Evolutionary conservation across 179 eudicot species (phyloP), one percentile per base, ranked within the genome.

Genomic region (Vitellaria paradoxa): DNA sequence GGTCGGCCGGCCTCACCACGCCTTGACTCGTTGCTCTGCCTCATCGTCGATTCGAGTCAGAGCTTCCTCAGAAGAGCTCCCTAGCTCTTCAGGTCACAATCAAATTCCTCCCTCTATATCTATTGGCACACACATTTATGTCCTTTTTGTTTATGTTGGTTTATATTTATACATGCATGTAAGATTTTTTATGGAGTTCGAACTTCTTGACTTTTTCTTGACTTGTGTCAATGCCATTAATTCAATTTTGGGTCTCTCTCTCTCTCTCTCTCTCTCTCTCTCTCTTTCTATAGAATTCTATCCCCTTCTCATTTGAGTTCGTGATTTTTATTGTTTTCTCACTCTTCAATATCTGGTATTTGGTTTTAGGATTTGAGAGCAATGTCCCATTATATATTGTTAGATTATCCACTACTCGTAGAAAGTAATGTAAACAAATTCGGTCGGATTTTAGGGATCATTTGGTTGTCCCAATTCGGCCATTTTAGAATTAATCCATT

Each of bases 41-140:
- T 37, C 57, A 13, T n/a, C 68, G 20, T 5, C 65, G 14, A 70
- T 9, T 63, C 85, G 78, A 49, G 63, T 76, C 81, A 68, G 67
- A 55, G 82, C 76, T 59, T 77, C 60, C 15, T 78, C 90, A 0
- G 77, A 76, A 60, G 85, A 82, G 0, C 76, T 62, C 56, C 84
- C 83, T 46, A 81, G 83, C 61, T 79, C 90, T 76, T 78, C 89
- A 86, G 89, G 94, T 90, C 13, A 3, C 40, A 15, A 15, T 72
- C 47, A 21, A 49, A 20, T 66, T 20, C 46, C 53, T 75, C 45
- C 15, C 3, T 63, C 8, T 66, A 42, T 40, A 12, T 42, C 11
- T 68, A 52, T 52, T 0, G 4, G 15, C 7, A 52, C 15, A 52
- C 7, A 9, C 15, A 14, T 52, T 52, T 9, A 10, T 52, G 56